Conservation (phyloP, 768 basidiomycete species). For the Guyanaporus albipodus region DNA sequence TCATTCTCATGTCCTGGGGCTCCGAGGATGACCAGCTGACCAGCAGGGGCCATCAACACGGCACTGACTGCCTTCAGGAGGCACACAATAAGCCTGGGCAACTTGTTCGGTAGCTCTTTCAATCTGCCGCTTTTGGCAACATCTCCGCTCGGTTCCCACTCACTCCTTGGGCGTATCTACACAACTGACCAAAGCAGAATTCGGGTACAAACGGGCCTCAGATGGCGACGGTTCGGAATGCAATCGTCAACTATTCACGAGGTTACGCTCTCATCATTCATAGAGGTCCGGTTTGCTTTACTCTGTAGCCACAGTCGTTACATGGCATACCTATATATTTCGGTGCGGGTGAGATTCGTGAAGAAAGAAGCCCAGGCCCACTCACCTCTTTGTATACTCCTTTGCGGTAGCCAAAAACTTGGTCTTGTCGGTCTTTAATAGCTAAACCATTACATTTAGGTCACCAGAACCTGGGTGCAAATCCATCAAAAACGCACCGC, state of each 20-base stretch:
- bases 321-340: slow-evolving; percentile 19
- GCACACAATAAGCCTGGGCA: slow-evolving; percentile 3
- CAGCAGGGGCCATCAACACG: background rate
- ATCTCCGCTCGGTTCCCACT: slow-evolving; percentile 4
- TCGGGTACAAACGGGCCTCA: slow-evolving; percentile 6
- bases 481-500: slow-evolving; percentile 48
- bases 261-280: slow-evolving; percentile 1
- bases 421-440: slow-evolving; percentile 70
- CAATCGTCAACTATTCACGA: slow-evolving; percentile 1
- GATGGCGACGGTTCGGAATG: slow-evolving; percentile 5
- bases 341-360: slow-evolving; percentile 1
- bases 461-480: background rate
- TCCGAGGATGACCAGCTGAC: background rate
- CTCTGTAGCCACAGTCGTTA: slow-evolving; percentile 18
- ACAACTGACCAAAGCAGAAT: slow-evolving; percentile 8
- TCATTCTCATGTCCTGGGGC: background rate
- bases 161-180: background rate
- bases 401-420: slow-evolving; percentile 76
- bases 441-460: slow-evolving; percentile 35
- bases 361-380: background rate
- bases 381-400: slow-evolving; percentile 83
- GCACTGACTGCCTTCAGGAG: slow-evolving; percentile 1
- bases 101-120: slow-evolving; percentile 14
- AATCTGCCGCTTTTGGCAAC: slow-evolving; percentile 19
- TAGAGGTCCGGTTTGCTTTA: background rate